Base-by-base conservation (phyloP, 306 rosid genomes). In the Acmispon strigosus region DNA sequence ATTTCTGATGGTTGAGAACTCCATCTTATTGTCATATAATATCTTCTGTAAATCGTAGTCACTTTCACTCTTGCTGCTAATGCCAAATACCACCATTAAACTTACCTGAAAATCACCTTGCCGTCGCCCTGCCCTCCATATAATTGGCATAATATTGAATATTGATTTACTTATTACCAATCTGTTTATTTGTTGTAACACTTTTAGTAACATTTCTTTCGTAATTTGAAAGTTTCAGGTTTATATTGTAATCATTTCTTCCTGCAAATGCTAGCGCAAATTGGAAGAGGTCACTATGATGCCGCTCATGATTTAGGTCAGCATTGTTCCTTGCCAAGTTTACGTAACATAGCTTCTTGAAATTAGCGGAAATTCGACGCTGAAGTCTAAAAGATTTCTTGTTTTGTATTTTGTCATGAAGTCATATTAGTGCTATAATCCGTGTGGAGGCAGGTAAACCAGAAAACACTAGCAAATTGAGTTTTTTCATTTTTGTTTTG, bases 211-310 rank as follows among this genome's bases (percentile, higher is more conserved):
- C 37, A 18, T 20, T 50, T 44, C 54, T 80, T 24, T 47, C 9
- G 7, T 71, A 18, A 45, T 73, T 17, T 62, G 69, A 48, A 57
- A 69, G 2, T 32, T 77, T 77, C 88, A 94, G 98, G 98, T 75
- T 76, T 88, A 66, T 80, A 80, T 79, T 94, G 98, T 74, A 90
- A 94, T 73, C 96, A 87, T 73, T 89, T 87, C 87, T 94, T 94
- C 87, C 87, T 94, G 81, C 96, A 87, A 89, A 86, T 83, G 88
- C 84, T 94, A 60, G 91, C 98, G 12, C 86, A 90, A 69, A 79
- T 90, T 48, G 95, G 95, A 62, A 84, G 80, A 83, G 96, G 98
- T 9, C 82, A 80, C 64, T 73, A 72, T 82, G 96, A 87, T 74
- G 90, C 88, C 9, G 87, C 86, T 56, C 78, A 72, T 82, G 92